Evolutionary conservation across 1,284 basidiomycete genomes (phyloP).

Genomic region (Ustilago shanxiensis): DNA sequence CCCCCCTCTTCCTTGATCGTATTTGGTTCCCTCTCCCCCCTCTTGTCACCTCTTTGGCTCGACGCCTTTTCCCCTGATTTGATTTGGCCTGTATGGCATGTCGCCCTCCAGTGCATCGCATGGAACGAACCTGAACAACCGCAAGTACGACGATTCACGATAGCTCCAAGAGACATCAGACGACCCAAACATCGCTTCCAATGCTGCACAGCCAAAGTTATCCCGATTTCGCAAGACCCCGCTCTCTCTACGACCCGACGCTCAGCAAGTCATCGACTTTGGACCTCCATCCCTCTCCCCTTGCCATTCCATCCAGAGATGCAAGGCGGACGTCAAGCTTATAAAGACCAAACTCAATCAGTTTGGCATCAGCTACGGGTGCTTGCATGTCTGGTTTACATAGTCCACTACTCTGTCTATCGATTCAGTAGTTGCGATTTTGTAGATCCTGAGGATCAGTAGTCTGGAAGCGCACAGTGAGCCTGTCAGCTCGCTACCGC

Average conservation of each 20-base stretch:
- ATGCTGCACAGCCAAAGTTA: background rate
- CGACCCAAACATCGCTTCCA: background rate
- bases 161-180: background rate
- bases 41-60: constrained; percentile 23
- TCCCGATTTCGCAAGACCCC: background rate
- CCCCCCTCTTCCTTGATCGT: constrained; percentile 23
- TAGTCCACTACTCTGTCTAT: constrained; percentile 5
- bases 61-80: constrained; percentile 46
- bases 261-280: background rate
- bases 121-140: constrained; percentile 11
- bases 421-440: background rate
- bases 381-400: constrained; percentile 51
- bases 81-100: constrained; percentile 32
- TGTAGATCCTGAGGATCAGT: constrained; percentile 27
- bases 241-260: background rate
- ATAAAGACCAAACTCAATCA: constrained; percentile 49
- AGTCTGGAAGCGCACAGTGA: background rate
- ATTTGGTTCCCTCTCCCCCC: constrained; percentile 9
- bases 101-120: constrained; percentile 5
- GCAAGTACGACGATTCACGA: background rate
- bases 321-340: constrained; percentile 37
- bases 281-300: background rate
- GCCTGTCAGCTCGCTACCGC: constrained; percentile 1
- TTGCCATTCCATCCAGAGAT: constrained; percentile 12
- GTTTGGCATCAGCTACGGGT: constrained; percentile 67